phyloP scores from a whole-genome alignment of 169 alveolate species.

The Babesia gibsoni region DNA sequence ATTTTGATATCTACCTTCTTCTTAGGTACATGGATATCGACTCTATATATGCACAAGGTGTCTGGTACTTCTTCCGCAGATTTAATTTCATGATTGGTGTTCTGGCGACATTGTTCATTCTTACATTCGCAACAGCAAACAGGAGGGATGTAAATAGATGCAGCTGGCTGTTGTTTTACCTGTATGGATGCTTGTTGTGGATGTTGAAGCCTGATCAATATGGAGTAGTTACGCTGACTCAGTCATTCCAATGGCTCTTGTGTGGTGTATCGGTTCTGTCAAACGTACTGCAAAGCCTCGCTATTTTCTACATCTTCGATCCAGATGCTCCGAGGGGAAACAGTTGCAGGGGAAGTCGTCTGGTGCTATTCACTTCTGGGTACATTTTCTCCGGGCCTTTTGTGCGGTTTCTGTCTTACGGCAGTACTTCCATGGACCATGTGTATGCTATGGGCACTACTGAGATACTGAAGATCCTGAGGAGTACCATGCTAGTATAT shows the following conservation, averaged over 20 bases:
- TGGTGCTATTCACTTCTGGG: constrained; percentile 15
- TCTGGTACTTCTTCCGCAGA: constrained; percentile 40
- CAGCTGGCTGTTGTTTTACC: constrained; percentile 16
- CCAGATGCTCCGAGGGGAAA: not conserved
- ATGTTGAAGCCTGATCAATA: not conserved
- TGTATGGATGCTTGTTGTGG: not conserved
- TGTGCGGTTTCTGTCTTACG: not conserved
- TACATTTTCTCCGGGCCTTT: not conserved
- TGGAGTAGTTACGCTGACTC: not conserved
- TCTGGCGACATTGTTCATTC: not conserved
- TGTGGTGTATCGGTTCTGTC: constrained; percentile 1
- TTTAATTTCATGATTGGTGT: constrained; percentile 37
- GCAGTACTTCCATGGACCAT: not conserved
- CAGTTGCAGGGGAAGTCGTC: not conserved
- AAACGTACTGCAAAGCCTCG: constrained; percentile 16
- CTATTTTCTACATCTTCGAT: constrained; percentile 10
- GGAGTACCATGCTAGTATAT: not conserved
- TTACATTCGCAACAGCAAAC: not conserved
- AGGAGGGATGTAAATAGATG: not conserved
- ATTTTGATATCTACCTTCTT: constrained; percentile 28
- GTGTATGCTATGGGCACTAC: not conserved
- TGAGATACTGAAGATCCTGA: not conserved
- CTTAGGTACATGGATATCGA: constrained; percentile 40
- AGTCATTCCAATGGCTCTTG: not conserved
- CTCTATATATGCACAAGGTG: constrained; percentile 25